Conservation (phyloP, 768 basidiomycete species). For the Roridomyces roridus region DNA sequence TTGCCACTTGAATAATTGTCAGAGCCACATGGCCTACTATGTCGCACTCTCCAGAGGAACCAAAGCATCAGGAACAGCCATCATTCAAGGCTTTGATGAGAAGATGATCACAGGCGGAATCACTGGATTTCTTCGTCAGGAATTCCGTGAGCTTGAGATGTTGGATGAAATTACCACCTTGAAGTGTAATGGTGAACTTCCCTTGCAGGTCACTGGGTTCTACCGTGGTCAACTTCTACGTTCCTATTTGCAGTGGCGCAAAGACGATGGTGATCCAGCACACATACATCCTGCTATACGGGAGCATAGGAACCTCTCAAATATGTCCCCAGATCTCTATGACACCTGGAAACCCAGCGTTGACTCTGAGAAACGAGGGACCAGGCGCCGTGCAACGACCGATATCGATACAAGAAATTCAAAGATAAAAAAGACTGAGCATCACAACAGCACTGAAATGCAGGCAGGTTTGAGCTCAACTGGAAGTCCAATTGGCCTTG, state of each 20-base stretch:
- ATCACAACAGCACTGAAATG: too few relatives aligned
- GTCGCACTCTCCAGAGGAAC: constrained; percentile 36
- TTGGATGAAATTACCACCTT: constrained; percentile 41
- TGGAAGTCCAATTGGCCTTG: too few relatives aligned
- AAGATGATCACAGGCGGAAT: constrained; percentile 31
- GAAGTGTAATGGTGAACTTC: constrained; percentile 26
- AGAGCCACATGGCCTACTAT: constrained; percentile 35
- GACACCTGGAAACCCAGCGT: too few relatives aligned
- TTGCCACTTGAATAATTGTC: constrained; percentile 25
- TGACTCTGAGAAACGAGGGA: too few relatives aligned
- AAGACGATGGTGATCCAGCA: background rate
- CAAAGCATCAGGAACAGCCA: constrained; percentile 27
- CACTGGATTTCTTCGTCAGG: constrained; percentile 36
- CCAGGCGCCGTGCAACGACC: too few relatives aligned
- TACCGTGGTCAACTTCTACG: background rate
- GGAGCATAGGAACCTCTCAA: too few relatives aligned
- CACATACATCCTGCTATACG: background rate
- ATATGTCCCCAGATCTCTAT: too few relatives aligned
- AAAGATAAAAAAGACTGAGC: too few relatives aligned
- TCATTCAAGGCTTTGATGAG: constrained; percentile 33
- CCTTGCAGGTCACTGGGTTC: constrained; percentile 12
- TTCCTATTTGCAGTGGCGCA: too few relatives aligned
- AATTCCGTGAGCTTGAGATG: constrained; percentile 40
- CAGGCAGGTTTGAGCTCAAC: too few relatives aligned
- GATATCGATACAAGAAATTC: too few relatives aligned